phyloP scores from a whole-genome alignment of 1,284 basidiomycete species.

The Meripilus lineatus region DNA sequence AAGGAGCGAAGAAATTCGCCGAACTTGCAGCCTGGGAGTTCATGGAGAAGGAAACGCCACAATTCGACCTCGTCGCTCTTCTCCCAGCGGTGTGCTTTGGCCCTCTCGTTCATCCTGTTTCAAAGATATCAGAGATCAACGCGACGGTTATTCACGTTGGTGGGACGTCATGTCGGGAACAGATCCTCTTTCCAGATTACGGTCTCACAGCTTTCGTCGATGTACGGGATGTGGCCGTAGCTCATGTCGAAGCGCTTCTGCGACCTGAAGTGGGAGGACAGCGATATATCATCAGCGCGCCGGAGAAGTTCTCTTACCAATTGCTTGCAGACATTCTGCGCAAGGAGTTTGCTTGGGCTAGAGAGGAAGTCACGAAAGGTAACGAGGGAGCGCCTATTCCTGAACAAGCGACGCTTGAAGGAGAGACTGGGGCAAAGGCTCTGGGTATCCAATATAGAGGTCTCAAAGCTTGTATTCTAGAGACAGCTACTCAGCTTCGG shows the following conservation, averaged over 20 bases:
- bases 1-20: not conserved
- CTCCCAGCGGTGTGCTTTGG: too few species aligned
- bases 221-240: constrained; percentile 1
- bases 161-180: too few species aligned
- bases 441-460: constrained; percentile 7
- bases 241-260: constrained; percentile 1
- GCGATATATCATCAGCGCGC: not conserved
- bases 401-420: constrained; percentile 6
- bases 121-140: too few species aligned
- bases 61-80: too few species aligned
- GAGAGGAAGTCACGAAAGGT: constrained; percentile 8
- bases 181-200: not conserved
- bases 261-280: not conserved
- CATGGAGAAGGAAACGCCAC: too few species aligned
- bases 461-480: constrained; percentile 9
- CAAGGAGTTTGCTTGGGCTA: constrained; percentile 12
- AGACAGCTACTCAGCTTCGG: constrained; percentile 8
- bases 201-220: constrained; percentile 1
- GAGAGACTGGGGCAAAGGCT: constrained; percentile 4
- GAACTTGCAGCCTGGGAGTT: not conserved
- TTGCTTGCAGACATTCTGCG: constrained; percentile 8
- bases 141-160: too few species aligned
- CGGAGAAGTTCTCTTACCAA: constrained; percentile 8
- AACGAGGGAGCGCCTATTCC: constrained; percentile 5
- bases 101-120: too few species aligned